Evolutionary conservation across 2,329 filamentous ascomycete species (phyloP), one percentile per base, ranked within the genome.

Genomic region (Scedosporium dehoogii): DNA sequence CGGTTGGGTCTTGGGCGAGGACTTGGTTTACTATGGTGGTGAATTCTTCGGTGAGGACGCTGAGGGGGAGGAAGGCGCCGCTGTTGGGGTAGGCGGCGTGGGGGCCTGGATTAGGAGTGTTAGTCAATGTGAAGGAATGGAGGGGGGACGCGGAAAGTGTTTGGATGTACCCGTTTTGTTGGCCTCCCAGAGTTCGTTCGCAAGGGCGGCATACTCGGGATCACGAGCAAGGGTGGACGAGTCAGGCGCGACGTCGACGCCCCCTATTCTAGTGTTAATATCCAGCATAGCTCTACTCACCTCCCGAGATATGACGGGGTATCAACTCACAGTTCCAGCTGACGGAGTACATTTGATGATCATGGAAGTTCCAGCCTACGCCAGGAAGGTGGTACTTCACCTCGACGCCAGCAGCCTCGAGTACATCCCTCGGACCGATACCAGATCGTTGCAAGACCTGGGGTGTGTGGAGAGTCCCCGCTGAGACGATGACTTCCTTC

Each of bases 331-430:
- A 9, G 59, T 42, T 62, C 29, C 57, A 62, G 6, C 48, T 44
- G 16, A 62, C 57, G 64, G 66, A 29, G 73, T 75, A 59, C 38
- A 62, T 63, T 27, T 62, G 58, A 33, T 67, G 81, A 69, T 87
- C 82, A 70, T 84, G 78, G 4, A 87, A 72, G 70, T 85, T 85
- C 23, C 76, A 79, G 4, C 85, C 85, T 5, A 89, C 84, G 42
- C 83, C 85, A 0, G 84, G 85, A 1, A 85, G 75, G 65, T 88
- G 79, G 0, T 77, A 73, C 55, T 84, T 67, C 1, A 85, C 76
- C 0, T 76, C 70, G 62, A 87, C 85, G 4, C 74, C 72, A 63
- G 81, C 71, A 29, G 68, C 64, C 16, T 67, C 64, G 6, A 77
- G 68, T 14, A 77, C 68, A 3, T 66, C 67, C n/a, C 66, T 67